These are phyloP conservation scores for Candida palmyrensis DNA, from an alignment of 805 yeast genomes.

Conservation along the genomic window DNA sequence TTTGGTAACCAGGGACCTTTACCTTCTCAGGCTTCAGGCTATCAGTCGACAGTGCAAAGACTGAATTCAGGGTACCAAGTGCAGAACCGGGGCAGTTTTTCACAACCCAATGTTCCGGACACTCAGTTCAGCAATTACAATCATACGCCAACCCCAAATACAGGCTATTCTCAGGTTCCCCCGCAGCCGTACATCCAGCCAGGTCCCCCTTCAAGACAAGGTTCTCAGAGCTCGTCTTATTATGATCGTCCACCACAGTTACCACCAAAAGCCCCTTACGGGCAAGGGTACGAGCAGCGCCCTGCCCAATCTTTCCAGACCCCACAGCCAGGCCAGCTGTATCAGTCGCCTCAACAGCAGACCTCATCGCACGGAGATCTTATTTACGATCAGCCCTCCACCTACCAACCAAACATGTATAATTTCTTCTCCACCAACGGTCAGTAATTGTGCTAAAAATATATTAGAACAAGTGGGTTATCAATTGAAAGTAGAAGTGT, in stretches of 20 bases:
- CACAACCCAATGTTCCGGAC: too few species aligned
- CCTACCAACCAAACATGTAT: constrained; percentile 44
- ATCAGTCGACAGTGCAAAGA: not conserved
- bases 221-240: not conserved
- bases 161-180: not conserved
- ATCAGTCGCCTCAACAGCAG: not conserved
- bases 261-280: too few species aligned
- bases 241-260: too few species aligned
- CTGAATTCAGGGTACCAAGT: constrained; percentile 1
- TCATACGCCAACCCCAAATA: constrained; percentile 1
- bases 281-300: not conserved
- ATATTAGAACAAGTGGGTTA: too few species aligned
- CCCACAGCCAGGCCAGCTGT: not conserved
- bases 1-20: not conserved
- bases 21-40: constrained; percentile 4
- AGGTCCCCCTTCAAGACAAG: constrained; percentile 1
- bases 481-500: too few species aligned
- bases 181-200: constrained; percentile 6
- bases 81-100: too few species aligned
- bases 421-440: constrained; percentile 29
- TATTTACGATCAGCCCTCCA: constrained; percentile 37
- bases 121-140: too few species aligned
- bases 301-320: constrained; percentile 1
- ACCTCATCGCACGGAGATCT: too few species aligned
- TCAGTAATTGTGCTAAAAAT: too few species aligned